phyloP scores from a whole-genome alignment of 768 basidiomycete genomes.

The Trametes coccinea region DNA sequence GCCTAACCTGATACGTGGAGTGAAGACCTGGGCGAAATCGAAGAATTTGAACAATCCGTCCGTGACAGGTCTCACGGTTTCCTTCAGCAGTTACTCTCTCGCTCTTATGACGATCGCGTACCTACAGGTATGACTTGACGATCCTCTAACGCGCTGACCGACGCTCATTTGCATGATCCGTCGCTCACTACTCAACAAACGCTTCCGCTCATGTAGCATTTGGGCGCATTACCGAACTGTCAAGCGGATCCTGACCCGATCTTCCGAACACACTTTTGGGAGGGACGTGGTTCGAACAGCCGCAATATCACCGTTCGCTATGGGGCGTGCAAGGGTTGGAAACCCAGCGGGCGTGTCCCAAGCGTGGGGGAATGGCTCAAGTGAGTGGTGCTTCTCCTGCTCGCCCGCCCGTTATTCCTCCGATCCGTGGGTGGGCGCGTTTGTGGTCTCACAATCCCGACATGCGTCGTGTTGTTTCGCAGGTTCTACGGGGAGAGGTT shows the following conservation, averaged over 20 bases:
- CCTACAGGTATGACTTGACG: constrained; percentile 48
- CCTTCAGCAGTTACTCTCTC: constrained; percentile 65
- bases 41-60: constrained; percentile 51
- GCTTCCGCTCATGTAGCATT: constrained; percentile 34
- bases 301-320: constrained; percentile 27
- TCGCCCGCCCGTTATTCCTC: too few relatives aligned
- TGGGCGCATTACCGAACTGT: constrained; percentile 51
- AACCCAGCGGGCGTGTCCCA: constrained; percentile 20
- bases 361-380: constrained; percentile 44
- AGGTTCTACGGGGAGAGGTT: constrained; percentile 51
- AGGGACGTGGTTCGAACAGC: neutral
- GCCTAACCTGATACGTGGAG: constrained; percentile 42
- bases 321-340: constrained; percentile 15
- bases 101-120: constrained; percentile 61
- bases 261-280: constrained; percentile 35
- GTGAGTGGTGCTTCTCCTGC: constrained; percentile 31
- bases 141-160: too few relatives aligned
- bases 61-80: constrained; percentile 25
- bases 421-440: too few relatives aligned
- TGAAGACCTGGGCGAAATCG: constrained; percentile 64
- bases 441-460: too few relatives aligned
- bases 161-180: too few relatives aligned
- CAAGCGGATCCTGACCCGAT: constrained; percentile 37
- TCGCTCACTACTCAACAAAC: neutral
- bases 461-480: neutral